Base-by-base conservation (phyloP, 495 filamentous ascomycete genomes). In the Xylaria nigripes region DNA sequence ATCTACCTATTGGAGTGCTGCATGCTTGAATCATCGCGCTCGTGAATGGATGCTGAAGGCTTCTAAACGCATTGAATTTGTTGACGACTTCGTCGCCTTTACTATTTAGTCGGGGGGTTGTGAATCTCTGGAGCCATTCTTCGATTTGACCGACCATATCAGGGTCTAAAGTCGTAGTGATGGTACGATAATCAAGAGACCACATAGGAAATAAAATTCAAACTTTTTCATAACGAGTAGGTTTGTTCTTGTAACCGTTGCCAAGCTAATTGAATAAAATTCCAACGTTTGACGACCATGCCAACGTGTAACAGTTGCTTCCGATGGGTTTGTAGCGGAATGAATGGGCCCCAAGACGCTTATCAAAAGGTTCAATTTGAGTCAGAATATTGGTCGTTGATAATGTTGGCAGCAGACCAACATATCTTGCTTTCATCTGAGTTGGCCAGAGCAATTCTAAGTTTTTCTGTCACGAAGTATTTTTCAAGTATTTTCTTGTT, bases 401-500 rank as follows among this genome's bases (percentile, higher is more conserved):
- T 10, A 2, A 16, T 45, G 22, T 24, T 45, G 16, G 25, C 22
- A n/a, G 25, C 23, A 25, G 21, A 23, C 19, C 21, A 21, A 25
- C n/a, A 9, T 12, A 24, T n/a, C 12, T 6, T 45, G 43, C 6
- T 23, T 25, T 45, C 21, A 45, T 19, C 36, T 3, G 43, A 4
- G 6, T 10, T 18, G 2, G 3, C 7, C 2, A 24, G 2, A 4
- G 16, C 16, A 2, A 10, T 6, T 1, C 36, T 13, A 1, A 40
- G 15, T 18, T 16, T 4, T 18, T 45, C 43, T 2, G 21, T 2
- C 10, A 24, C 6, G 19, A 21, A n/a, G 21, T 24, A 45, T 2
- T 25, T 3, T 24, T 24, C 25, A 1, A 45, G 10, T 16, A 21
- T 45, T 58, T 49, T 55, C 58, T 57, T 48, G 59, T 47, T 57